Evolutionary conservation across 2,329 filamentous ascomycete genomes (phyloP).

Genomic region (Aspergillus texensis): DNA sequence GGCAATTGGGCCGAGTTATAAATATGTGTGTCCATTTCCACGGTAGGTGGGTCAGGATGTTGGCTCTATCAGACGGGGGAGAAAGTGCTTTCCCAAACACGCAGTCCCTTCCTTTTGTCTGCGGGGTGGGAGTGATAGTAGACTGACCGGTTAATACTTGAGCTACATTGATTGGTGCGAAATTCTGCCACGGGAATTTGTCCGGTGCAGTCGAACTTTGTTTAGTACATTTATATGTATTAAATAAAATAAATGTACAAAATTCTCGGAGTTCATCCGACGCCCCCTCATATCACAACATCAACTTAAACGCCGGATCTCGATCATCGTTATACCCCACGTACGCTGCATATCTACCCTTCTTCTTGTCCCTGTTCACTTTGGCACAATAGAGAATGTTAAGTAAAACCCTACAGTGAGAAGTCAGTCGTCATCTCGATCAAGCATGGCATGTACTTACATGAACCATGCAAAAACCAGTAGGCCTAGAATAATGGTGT

Average conservation of each 20-base stretch:
- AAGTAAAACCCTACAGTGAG: slow-evolving; percentile 52
- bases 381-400: slow-evolving; percentile 67
- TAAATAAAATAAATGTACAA: neutral
- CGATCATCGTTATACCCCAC: slow-evolving; percentile 63
- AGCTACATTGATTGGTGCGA: neutral
- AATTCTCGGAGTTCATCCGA: neutral
- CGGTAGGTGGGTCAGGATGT: too few species aligned
- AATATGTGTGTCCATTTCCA: too few species aligned
- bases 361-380: slow-evolving; percentile 64
- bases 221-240: too few species aligned
- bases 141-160: neutral
- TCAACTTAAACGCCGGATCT: slow-evolving; percentile 63
- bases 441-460: slow-evolving; percentile 49
- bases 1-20: neutral
- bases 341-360: slow-evolving; percentile 62
- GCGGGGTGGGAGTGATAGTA: too few species aligned
- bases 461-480: slow-evolving; percentile 66
- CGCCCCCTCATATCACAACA: slow-evolving; percentile 48
- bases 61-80: too few species aligned
- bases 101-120: too few species aligned
- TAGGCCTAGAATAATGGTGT: slow-evolving; percentile 63
- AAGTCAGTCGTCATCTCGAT: neutral
- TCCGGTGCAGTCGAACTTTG: neutral
- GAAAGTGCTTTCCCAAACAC: too few species aligned
- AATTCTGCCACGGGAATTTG: neutral